phyloP scores from a whole-genome alignment of 495 filamentous ascomycete genomes.

The Penicillium samsonianum region DNA sequence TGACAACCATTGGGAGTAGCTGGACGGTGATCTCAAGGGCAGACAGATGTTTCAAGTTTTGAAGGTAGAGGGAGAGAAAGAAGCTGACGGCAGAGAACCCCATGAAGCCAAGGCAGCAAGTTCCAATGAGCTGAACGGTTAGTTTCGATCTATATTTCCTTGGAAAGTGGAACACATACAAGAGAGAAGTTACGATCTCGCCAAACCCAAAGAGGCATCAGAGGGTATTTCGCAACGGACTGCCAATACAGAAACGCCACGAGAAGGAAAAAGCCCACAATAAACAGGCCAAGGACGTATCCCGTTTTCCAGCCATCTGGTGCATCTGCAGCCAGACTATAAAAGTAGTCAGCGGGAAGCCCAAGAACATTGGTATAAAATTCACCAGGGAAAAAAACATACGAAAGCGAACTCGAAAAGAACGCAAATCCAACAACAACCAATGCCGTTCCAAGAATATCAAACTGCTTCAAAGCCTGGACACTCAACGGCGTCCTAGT shows the following conservation, averaged over 20 bases:
- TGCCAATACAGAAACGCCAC: constrained; percentile 66
- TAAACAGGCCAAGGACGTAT: constrained; percentile 65
- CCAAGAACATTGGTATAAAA: background rate
- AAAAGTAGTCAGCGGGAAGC: constrained; percentile 11
- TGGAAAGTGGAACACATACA: constrained; percentile 20
- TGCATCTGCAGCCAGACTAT: constrained; percentile 50
- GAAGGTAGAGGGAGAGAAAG: constrained; percentile 46
- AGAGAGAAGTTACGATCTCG: constrained; percentile 41
- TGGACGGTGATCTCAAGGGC: constrained; percentile 52
- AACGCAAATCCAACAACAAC: constrained; percentile 65
- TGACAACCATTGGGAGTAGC: constrained; percentile 57
- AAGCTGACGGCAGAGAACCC: constrained; percentile 39
- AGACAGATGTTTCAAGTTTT: constrained; percentile 41
- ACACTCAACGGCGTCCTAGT: constrained; percentile 46
- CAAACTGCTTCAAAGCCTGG: constrained; percentile 56
- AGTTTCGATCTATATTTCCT: background rate
- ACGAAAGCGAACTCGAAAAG: constrained; percentile 66
- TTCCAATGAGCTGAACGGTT: constrained; percentile 31
- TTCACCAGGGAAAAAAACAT: background rate
- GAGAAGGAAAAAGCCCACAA: constrained; percentile 60
- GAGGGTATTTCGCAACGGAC: constrained; percentile 28
- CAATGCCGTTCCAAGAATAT: constrained; percentile 65
- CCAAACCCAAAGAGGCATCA: constrained; percentile 45
- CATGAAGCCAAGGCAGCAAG: constrained; percentile 39
- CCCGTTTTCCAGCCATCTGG: constrained; percentile 66